A percentile compares a stretch with the other conserved stretches of the same genome.
These are phyloP conservation scores for Paraphaeosphaeria minitans DNA, from an alignment of 2,329 filamentous ascomycete genomes.

Conservation along the genomic window DNA sequence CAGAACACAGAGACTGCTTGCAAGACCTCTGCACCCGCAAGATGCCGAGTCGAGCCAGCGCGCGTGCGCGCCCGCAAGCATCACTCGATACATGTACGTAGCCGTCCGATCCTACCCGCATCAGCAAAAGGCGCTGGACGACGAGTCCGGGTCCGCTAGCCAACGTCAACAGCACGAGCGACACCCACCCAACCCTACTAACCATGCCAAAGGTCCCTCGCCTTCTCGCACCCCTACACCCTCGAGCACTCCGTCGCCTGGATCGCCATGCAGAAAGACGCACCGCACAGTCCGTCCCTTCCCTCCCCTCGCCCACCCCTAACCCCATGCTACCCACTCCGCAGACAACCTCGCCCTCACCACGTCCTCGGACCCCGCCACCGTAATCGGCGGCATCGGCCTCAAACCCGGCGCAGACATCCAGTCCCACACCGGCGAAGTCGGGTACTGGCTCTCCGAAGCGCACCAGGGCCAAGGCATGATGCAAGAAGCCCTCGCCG, in stretches of 20 bases:
- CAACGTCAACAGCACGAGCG: no score
- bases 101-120: no score
- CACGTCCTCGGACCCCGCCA: slow-evolving; percentile 15
- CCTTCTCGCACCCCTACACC: slow-evolving; percentile 50
- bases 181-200: no score
- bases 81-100: slow-evolving; percentile 42
- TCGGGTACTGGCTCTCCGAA: slow-evolving; percentile 52
- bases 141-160: no score
- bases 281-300: background rate
- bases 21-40: slow-evolving; percentile 40
- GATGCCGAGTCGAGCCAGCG: slow-evolving; percentile 34
- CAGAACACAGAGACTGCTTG: slow-evolving; percentile 30
- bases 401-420: slow-evolving; percentile 45
- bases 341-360: slow-evolving; percentile 27
- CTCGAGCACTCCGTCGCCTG: slow-evolving; percentile 37
- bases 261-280: slow-evolving; percentile 32
- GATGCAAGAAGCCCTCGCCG: slow-evolving; percentile 39
- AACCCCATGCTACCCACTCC: background rate
- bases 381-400: slow-evolving; percentile 46
- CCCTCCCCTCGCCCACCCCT: slow-evolving; percentile 16
- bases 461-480: slow-evolving; percentile 43
- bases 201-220: slow-evolving; percentile 26
- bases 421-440: slow-evolving; percentile 44
- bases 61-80: slow-evolving; percentile 36
- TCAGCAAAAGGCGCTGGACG: no score